phyloP scores from a whole-genome alignment of 2,329 filamentous ascomycete genomes.

The Pyrenochaeta sp. region DNA sequence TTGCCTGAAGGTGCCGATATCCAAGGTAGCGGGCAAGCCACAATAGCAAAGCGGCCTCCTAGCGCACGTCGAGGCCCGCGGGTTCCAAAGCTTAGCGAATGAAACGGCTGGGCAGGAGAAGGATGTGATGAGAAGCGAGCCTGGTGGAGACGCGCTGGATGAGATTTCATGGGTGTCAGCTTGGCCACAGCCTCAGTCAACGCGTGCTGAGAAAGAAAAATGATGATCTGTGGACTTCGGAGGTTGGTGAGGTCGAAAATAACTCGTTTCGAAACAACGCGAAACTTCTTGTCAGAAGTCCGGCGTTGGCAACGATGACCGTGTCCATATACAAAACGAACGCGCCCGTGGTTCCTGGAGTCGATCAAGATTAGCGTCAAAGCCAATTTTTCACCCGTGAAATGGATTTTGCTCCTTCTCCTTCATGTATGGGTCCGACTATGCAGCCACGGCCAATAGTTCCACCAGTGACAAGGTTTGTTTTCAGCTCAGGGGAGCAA shows the following conservation, averaged over 20 bases:
- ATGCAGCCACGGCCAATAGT: too few species aligned
- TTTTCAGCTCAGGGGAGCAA: background rate
- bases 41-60: background rate
- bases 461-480: background rate
- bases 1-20: too few species aligned
- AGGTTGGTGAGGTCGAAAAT: constrained; percentile 2
- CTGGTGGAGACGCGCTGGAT: background rate
- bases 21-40: background rate
- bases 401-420: background rate
- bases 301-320: background rate
- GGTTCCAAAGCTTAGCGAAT: background rate
- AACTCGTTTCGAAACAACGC: constrained; percentile 9
- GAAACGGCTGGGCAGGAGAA: background rate
- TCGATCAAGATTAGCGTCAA: background rate
- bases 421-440: too few species aligned
- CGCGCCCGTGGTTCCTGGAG: background rate
- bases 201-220: background rate
- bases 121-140: background rate
- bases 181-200: background rate
- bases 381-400: background rate
- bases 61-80: background rate
- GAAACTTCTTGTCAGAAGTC: background rate
- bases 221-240: background rate
- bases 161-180: background rate
- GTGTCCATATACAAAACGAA: background rate